Base-by-base conservation (phyloP, 1,284 basidiomycete genomes). In the Apiotrichum sp. region DNA sequence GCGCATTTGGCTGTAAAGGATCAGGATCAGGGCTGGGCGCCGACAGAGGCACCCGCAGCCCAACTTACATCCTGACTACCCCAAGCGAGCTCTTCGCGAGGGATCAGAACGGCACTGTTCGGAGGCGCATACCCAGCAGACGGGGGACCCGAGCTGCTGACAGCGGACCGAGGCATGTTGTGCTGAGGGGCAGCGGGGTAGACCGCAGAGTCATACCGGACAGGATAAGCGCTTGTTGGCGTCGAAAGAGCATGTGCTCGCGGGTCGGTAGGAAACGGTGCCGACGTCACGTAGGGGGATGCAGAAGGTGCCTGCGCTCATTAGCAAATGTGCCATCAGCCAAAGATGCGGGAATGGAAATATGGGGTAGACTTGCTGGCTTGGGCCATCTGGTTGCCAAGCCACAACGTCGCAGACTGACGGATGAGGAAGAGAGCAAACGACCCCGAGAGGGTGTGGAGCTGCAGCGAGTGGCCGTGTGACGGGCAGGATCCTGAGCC, bases 281-380 rank as follows among this genome's bases (percentile, higher is more conserved):
- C 64, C 6, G 62, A 64, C 2, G 52, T 32, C 39, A 68, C 59
- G 53, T 72, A 73, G 3, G 71, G 71, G 1, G 71, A 73, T 13
- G 65, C 63, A 14, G 65, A 63, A 5, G 70, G 70, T 29, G 69
- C 70, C 68, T 70, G 53, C 4, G 14, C 1, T 29, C 50, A 49
- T 50, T 44, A 59, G 57, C 36, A 46, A 16, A 41, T 8, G 36
- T 38, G 36, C 22, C 22, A 22, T 22, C 22, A 22, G 22, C 13
- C 36, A 38, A 38, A 38, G 36, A 38, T 38, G 36, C 7, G 7
- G 36, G 36, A 38, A 38, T 22, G 22, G 22, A 22, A 22, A 38
- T 22, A 22, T 22, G 36, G 7, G 8, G 36, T 38, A 8, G 8
- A 38, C 36, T 38, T 8, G 36, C 13, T 7, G 36, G 36, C 7